A percentile compares a stretch with the other conserved stretches of the same genome.
phyloP scores from a whole-genome alignment of 1,139 yeast genomes.

The Saccharomyces uvarum region DNA sequence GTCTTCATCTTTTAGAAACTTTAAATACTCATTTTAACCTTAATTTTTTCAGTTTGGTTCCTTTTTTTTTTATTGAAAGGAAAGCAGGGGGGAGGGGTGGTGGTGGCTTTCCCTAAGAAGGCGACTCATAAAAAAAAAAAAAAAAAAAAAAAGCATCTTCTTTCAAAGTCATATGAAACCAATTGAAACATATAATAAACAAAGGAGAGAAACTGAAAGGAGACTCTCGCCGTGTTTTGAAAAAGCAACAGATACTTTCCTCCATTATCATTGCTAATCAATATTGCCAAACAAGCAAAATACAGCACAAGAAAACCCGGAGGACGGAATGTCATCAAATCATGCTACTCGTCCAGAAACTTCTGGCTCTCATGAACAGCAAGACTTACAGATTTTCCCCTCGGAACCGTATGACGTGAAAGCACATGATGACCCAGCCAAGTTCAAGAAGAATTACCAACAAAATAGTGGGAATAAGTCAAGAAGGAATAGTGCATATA shows the following conservation, averaged over 20 bases:
- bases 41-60: not conserved
- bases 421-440: slow-evolving; percentile 11
- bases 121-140: not conserved
- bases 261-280: not conserved
- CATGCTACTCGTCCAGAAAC: not conserved
- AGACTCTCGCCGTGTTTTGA: not conserved
- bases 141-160: not conserved
- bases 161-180: not conserved
- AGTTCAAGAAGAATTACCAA: slow-evolving; percentile 11
- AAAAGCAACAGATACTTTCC: not conserved
- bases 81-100: not conserved
- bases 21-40: not conserved
- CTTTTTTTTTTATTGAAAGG: not conserved
- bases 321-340: not conserved
- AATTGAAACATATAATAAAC: not conserved
- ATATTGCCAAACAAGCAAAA: not conserved
- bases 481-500: slow-evolving; percentile 6
- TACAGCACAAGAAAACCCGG: not conserved
- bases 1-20: too few species aligned
- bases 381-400: not conserved
- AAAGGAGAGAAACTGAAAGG: not conserved
- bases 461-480: slow-evolving; percentile 1
- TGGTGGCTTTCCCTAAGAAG: not conserved
- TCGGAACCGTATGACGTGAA: slow-evolving; percentile 4
- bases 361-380: not conserved